Evolutionary conservation across 768 basidiomycete species (phyloP).

Genomic region (Tubosaeta brunneosetosa): DNA sequence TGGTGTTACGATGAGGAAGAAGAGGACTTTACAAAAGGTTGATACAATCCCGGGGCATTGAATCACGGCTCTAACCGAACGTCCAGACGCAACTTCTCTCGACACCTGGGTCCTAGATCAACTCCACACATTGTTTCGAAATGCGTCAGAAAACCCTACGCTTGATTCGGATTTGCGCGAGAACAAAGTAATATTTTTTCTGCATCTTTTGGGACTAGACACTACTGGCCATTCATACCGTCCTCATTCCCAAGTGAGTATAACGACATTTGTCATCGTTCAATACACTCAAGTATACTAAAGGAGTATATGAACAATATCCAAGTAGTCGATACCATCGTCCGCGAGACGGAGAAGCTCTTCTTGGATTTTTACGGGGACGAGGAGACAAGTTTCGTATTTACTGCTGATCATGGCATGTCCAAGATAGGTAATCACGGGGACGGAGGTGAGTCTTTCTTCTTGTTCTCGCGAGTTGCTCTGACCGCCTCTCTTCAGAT

Average conservation of each 20-base stretch:
- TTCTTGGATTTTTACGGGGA: slow-evolving; percentile 63
- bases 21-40: slow-evolving; percentile 86
- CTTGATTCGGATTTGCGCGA: slow-evolving; percentile 50
- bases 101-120: slow-evolving; percentile 79
- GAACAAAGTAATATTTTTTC: slow-evolving; percentile 69
- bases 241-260: slow-evolving; percentile 64
- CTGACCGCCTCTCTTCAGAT: slow-evolving; percentile 41
- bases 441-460: slow-evolving; percentile 59
- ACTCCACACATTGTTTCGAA: slow-evolving; percentile 54
- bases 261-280: background rate
- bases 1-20: slow-evolving; percentile 75
- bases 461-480: background rate
- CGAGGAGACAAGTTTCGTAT: slow-evolving; percentile 67
- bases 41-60: background rate
- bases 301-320: slow-evolving; percentile 88
- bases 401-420: slow-evolving; percentile 92
- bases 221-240: slow-evolving; percentile 85
- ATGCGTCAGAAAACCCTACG: slow-evolving; percentile 50
- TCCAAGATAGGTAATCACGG: slow-evolving; percentile 85
- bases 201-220: slow-evolving; percentile 81
- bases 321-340: slow-evolving; percentile 70
- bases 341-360: slow-evolving; percentile 58
- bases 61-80: background rate
- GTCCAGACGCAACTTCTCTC: slow-evolving; percentile 64
- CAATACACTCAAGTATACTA: background rate